A percentile compares a stretch with the other conserved stretches of the same genome.
Conservation (phyloP, 352 stramenopile species). For the Phytophthora sojae region DNA sequence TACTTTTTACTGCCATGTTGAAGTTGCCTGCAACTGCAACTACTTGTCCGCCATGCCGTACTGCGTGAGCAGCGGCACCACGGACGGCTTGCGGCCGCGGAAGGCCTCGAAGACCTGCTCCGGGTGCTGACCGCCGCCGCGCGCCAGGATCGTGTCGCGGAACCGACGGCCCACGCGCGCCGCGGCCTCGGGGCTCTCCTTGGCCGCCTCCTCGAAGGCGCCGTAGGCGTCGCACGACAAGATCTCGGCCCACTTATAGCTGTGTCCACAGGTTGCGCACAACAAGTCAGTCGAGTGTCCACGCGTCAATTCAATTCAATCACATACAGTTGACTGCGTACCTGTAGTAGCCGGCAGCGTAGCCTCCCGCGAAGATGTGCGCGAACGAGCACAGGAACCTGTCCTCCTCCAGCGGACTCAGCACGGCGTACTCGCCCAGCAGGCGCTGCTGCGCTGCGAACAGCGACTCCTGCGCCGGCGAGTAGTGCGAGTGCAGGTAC, state of each 20-base stretch:
- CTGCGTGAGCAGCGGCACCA: conserved; percentile 95
- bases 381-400: conserved; percentile 98
- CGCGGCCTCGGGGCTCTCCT: conserved; percentile 60
- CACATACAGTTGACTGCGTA: conserved; percentile 46
- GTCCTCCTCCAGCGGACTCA: conserved; percentile 94
- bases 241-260: conserved; percentile 98
- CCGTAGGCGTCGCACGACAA: conserved; percentile 97
- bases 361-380: conserved; percentile 98
- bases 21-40: conserved; percentile 13
- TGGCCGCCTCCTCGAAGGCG: conserved; percentile 96
- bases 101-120: conserved; percentile 96
- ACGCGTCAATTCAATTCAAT: conserved; percentile 3
- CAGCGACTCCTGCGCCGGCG: conserved; percentile 75
- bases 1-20: conserved; percentile 9
- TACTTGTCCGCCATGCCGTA: conserved; percentile 84
- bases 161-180: conserved; percentile 91
- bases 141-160: conserved; percentile 93
- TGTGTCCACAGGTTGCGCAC: conserved; percentile 29
- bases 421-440: conserved; percentile 83
- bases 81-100: conserved; percentile 93
- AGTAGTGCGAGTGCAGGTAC: conserved; percentile 83
- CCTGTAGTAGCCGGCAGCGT: conserved; percentile 97
- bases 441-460: conserved; percentile 96
- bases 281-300: conserved; percentile 10
- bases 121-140: conserved; percentile 89